Base-by-base conservation (phyloP, 371 early-diverging fungal species). In the Actinomucor elegans region DNA sequence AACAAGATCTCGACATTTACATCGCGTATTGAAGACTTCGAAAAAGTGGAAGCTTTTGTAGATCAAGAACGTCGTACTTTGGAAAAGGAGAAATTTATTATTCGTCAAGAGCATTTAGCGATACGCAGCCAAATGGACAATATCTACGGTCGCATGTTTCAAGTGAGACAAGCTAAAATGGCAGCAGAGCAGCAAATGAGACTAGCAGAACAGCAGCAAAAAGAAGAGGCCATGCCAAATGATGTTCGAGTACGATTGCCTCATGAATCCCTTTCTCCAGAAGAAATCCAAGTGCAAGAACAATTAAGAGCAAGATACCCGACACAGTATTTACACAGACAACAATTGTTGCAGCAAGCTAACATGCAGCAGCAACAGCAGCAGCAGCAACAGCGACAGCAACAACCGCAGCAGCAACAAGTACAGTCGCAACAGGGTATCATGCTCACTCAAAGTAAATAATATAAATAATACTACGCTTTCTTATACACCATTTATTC, bases 21-120 rank as follows among this genome's bases (percentile, higher is more conserved):
- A 86, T 56, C 68, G 83, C 53, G 94, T 89, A 63, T 81, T 87
- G 70, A 75, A 70, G 90, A 94, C 40, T 94, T 94, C 59, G 90
- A 64, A 47, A 53, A 69, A 20, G 40, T 52, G 60, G 97, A 97
- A 61, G 69, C 64, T 1, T 57, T 88, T 14, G 61, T 71, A 7
- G 63, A 69, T 36, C 50, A 61, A 27, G 95, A 98, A 64, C 80
- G 89, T 47, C 73, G 80, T 28, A 87, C 90, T 27, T 57, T 97
- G 24, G 97, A 96, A 64, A 67, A 75, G n/a, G 94, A 94, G 67
- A 81, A 90, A 37, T 49, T 53, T 11, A 17, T 54, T 27, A 54
- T 55, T 31, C 58, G 54, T 32, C 46, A 58, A 17, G 51, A 53
- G 6, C 49, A 58, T n/a, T 31, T 27, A 14, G 17, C 41, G 17